Conservation (phyloP, 192 early-diverging fungal species). For the Jimgerdemannia lactiflua region DNA sequence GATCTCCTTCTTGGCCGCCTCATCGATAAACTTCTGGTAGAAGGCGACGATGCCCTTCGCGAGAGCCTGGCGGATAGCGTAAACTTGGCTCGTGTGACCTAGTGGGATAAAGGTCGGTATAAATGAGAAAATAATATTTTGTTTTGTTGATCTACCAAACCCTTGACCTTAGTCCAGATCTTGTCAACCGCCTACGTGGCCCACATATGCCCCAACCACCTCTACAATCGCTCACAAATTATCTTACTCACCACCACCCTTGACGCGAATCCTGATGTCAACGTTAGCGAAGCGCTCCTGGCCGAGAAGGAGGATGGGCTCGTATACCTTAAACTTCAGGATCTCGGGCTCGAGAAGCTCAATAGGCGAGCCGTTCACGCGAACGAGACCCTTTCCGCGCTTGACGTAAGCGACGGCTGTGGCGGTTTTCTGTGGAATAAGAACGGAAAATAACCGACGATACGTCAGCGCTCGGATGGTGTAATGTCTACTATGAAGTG, state of each 20-base stretch:
- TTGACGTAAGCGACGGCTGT: constrained; percentile 99
- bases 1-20: constrained; percentile 99
- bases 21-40: constrained; percentile 99
- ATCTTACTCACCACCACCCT: constrained; percentile 74
- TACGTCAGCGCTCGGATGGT: background rate
- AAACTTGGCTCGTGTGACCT: constrained; percentile 94
- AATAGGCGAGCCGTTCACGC: constrained; percentile 96
- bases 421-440: constrained; percentile 83
- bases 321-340: constrained; percentile 97
- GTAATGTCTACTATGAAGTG: constrained; percentile 11
- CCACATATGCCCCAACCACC: too few species aligned
- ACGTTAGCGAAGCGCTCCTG: constrained; percentile 95
- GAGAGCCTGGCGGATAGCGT: constrained; percentile 97
- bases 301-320: constrained; percentile 94
- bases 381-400: constrained; percentile 95
- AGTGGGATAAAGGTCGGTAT: background rate
- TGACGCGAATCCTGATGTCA: constrained; percentile 96
- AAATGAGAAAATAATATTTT: background rate
- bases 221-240: too few species aligned
- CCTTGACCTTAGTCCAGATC: too few species aligned
- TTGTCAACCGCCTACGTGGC: too few species aligned
- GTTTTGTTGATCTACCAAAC: too few species aligned
- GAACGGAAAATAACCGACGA: constrained; percentile 4
- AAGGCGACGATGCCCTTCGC: constrained; percentile 99
- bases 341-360: constrained; percentile 97